Conservation (phyloP, 2,329 filamentous ascomycete genomes). For the Monosporascus sp. region DNA sequence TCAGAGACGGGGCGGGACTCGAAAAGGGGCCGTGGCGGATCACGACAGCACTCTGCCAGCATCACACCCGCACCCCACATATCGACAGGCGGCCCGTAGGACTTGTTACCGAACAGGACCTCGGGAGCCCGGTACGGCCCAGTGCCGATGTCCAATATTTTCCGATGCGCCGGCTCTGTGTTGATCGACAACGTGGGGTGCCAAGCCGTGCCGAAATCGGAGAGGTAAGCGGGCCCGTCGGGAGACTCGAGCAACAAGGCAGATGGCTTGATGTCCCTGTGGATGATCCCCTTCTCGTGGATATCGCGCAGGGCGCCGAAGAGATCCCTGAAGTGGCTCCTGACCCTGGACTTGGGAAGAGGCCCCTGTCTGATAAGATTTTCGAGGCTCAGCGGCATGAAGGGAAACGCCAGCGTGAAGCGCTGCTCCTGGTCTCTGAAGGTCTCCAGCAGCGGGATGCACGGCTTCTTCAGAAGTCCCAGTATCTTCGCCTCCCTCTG, state of each 20-base stretch:
- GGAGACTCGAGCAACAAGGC: constrained; percentile 70
- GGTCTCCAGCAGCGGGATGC: constrained; percentile 65
- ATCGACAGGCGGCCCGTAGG: constrained; percentile 70
- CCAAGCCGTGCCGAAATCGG: constrained; percentile 94
- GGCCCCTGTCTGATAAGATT: constrained; percentile 52
- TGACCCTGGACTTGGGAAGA: constrained; percentile 28
- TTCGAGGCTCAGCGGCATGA: constrained; percentile 67
- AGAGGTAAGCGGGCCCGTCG: constrained; percentile 68
- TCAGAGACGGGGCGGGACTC: constrained; percentile 68
- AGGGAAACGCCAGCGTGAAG: constrained; percentile 81
- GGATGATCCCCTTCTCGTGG: constrained; percentile 73
- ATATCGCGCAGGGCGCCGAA: constrained; percentile 67
- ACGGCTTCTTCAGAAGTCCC: constrained; percentile 45
- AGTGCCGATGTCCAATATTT: constrained; percentile 91
- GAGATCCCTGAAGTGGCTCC: constrained; percentile 55
- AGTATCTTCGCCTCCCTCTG: constrained; percentile 75
- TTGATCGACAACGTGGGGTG: constrained; percentile 51
- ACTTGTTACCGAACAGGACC: constrained; percentile 74
- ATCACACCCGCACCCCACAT: constrained; percentile 87
- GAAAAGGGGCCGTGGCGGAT: constrained; percentile 62
- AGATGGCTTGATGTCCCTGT: constrained; percentile 90
- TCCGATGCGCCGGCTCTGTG: constrained; percentile 60
- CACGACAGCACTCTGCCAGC: constrained; percentile 66
- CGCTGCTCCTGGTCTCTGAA: constrained; percentile 67
- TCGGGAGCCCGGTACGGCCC: constrained; percentile 89